These are phyloP conservation scores for Reticulascus tulasneorum DNA, from an alignment of 2,329 filamentous ascomycete species.

Conservation along the genomic window DNA sequence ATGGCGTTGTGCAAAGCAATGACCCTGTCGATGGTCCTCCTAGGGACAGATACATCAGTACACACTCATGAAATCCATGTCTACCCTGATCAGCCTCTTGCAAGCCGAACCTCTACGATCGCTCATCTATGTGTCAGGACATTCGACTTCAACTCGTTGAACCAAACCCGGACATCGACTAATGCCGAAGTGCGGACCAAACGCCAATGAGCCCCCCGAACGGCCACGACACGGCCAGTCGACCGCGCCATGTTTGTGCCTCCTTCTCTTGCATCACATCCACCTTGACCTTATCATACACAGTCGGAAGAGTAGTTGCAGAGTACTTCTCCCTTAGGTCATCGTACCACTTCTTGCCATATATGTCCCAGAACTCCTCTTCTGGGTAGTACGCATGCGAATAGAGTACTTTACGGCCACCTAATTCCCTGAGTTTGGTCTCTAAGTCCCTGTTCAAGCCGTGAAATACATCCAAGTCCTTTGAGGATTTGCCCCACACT, in stretches of 20 bases:
- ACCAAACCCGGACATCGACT: not conserved
- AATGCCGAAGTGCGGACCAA: constrained; percentile 11
- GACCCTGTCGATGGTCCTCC: too few relatives aligned
- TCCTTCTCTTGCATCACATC: constrained; percentile 41
- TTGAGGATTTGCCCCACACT: constrained; percentile 77
- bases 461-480: constrained; percentile 56
- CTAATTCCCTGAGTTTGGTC: constrained; percentile 61
- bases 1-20: too few relatives aligned
- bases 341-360: constrained; percentile 58
- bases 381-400: constrained; percentile 81
- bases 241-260: constrained; percentile 10
- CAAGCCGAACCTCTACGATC: too few relatives aligned
- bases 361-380: constrained; percentile 64
- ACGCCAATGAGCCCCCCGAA: constrained; percentile 12
- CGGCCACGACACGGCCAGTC: constrained; percentile 11
- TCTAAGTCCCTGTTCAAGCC: constrained; percentile 68
- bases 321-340: constrained; percentile 58
- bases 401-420: constrained; percentile 84
- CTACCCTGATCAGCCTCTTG: too few relatives aligned
- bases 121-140: too few relatives aligned
- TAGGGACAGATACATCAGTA: too few relatives aligned
- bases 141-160: too few relatives aligned
- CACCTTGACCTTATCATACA: constrained; percentile 68
- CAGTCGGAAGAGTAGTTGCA: constrained; percentile 58
- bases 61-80: too few relatives aligned